phyloP scores from a whole-genome alignment of 1,139 yeast genomes.

The Saccharomycopsis crataegensis region DNA sequence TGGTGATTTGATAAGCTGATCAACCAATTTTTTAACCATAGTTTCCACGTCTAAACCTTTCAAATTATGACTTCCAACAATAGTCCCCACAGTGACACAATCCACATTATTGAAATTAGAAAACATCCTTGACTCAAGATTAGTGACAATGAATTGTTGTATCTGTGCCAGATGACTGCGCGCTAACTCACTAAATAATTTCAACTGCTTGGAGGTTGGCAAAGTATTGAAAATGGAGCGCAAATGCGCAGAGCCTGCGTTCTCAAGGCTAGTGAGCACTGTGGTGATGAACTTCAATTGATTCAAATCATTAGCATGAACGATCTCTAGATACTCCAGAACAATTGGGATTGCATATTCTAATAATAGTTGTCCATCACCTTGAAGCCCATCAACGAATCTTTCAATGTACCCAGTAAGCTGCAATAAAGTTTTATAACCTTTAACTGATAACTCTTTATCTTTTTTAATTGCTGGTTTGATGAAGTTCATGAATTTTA shows the following conservation, averaged over 20 bases:
- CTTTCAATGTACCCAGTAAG: neutral
- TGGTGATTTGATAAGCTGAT: neutral
- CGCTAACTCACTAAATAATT: constrained; percentile 5
- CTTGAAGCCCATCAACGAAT: neutral
- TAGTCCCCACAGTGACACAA: constrained; percentile 1
- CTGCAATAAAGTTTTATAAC: neutral
- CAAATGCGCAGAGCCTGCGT: neutral
- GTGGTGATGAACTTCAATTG: neutral
- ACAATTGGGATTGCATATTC: neutral
- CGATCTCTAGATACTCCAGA: constrained; percentile 3
- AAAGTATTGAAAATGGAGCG: constrained; percentile 1
- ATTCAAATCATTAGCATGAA: neutral
- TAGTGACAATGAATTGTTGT: constrained; percentile 4
- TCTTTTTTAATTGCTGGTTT: neutral
- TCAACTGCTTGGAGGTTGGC: constrained; percentile 10
- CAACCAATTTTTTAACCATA: neutral
- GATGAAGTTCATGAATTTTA: neutral
- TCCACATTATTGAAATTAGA: constrained; percentile 1
- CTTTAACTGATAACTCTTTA: neutral
- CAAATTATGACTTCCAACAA: constrained; percentile 1
- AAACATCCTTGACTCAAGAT: constrained; percentile 9
- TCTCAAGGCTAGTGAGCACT: neutral
- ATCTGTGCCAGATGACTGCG: neutral
- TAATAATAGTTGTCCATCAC: neutral
- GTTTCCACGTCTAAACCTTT: neutral